Evolutionary conservation across 2,329 filamentous ascomycete species (phyloP), one percentile per base, ranked within the genome.

Genomic region (Diplodia corticola): DNA sequence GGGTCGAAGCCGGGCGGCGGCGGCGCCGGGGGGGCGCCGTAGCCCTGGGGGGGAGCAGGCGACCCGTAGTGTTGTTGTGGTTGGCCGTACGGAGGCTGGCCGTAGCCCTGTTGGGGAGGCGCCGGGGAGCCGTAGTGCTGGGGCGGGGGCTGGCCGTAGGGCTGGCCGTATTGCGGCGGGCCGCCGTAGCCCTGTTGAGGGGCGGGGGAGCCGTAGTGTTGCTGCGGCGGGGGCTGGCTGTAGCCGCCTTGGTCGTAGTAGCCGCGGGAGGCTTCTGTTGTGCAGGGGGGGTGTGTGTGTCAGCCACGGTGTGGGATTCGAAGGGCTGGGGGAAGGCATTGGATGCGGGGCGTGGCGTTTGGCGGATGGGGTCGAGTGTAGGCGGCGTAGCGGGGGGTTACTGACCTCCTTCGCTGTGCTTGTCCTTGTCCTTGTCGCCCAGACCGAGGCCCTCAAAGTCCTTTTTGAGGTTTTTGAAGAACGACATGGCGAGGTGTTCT

Each of bases 381-480:
- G 44, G 40, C 37, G 17, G 26, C n/a, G n/a, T n/a, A n/a, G n/a
- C n/a, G 48, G 7, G 22, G 15, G 20, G 40, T 22, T 12, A 50
- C 63, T 69, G 49, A 65, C 68, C 67, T 61, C 63, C 70, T 65
- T 72, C 66, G 68, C 69, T 64, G 64, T 73, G 67, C 70, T 69
- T 74, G n/a, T 69, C 66, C 70, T 69, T 74, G n/a, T 69, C 66
- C 69, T 76, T 72, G 69, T 60, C 55, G 5, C 40, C 24, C 12
- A 67, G 79, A 76, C 53, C 44, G n/a, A 80, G 76, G 63, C 79
- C 76, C 65, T 80, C 72, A 68, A 81, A 73, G 68, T 81, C 79
- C 69, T 79, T 79, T 72, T 79, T 80, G 69, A 81, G 77, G 68
- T 82, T 81, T 72, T 80, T 80, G 69, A 81, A 76, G 68, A 82